A percentile compares a stretch with the other conserved stretches of the same genome.
These are phyloP conservation scores for Furculomyces boomerangus DNA, from an alignment of 371 early-diverging fungal genomes.

Conservation along the genomic window DNA sequence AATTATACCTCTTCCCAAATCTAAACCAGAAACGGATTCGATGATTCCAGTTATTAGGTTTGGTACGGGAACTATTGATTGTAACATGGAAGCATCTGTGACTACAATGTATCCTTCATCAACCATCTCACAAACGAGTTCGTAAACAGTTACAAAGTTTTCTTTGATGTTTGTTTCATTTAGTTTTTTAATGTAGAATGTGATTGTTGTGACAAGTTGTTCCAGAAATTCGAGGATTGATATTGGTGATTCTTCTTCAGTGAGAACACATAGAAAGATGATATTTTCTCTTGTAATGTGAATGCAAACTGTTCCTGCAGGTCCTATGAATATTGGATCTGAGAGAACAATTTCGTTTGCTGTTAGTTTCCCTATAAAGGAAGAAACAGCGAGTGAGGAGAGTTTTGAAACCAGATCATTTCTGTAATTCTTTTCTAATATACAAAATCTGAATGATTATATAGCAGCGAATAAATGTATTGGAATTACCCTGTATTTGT, in stretches of 20 bases:
- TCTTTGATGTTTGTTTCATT: slow-evolving; percentile 70
- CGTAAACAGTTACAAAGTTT: slow-evolving; percentile 82
- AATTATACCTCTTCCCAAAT: slow-evolving; percentile 19
- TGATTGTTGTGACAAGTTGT: slow-evolving; percentile 54
- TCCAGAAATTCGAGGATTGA: slow-evolving; percentile 73
- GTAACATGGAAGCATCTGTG: slow-evolving; percentile 69
- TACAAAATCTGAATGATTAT: slow-evolving; percentile 19
- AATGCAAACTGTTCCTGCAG: slow-evolving; percentile 6
- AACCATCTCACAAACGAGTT: slow-evolving; percentile 83
- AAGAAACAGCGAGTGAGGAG: slow-evolving; percentile 37
- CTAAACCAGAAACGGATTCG: slow-evolving; percentile 57
- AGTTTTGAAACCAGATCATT: slow-evolving; percentile 45
- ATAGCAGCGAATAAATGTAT: neutral
- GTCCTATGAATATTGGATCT: slow-evolving; percentile 6
- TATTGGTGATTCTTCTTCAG: slow-evolving; percentile 47
- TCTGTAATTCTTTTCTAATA: slow-evolving; percentile 80
- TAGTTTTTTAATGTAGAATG: slow-evolving; percentile 63
- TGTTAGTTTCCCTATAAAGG: slow-evolving; percentile 4
- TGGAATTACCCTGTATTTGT: slow-evolving; percentile 35
- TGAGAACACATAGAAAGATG: slow-evolving; percentile 17
- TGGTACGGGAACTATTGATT: slow-evolving; percentile 74
- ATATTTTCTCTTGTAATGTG: slow-evolving; percentile 7
- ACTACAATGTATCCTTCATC: slow-evolving; percentile 79
- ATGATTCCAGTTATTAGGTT: slow-evolving; percentile 68
- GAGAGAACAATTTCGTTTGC: too few species aligned